Base-by-base conservation (phyloP, 768 basidiomycete genomes). In the Boletus tomentosulus region DNA sequence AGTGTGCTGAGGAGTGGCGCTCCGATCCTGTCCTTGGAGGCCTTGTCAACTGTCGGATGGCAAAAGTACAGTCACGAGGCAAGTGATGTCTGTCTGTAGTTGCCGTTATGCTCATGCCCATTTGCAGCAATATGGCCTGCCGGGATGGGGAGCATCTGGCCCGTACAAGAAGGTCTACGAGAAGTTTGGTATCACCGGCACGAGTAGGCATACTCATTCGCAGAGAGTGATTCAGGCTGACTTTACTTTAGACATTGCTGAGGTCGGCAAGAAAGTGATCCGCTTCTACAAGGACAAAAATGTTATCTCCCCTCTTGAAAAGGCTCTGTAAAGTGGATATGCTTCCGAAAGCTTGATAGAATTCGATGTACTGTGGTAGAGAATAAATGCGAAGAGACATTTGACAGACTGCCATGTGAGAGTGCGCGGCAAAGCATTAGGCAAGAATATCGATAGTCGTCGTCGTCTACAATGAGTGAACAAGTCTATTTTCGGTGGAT, bases 101-200 rank as follows among this genome's bases (percentile, higher is more conserved):
- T 1, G 13, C 12, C 19, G 16, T 38, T 5, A 37, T 48, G 13
- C 38, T 58, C n/a, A 56, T 19, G 25, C 38, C 24, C 27, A 34
- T 51, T 19, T 58, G 11, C 62, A 83, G 79, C 87, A 89, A 78
- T 89, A 76, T 56, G 89, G 89, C 64, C 69, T 90, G 54, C 62
- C 73, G 34, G 78, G 77, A 33, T 97, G 89, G 87, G 93, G 93
- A 67, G 84, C 90, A 15, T 95, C 92, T 19, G 93, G 88, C 50
- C 93, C 94, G 11, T 93, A 91, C 68, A 79, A 85, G 72, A 81
- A 93, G 75, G 87, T 95, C 12, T 97, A 97, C 69, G 88, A 89
- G 75, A 90, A 92, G 72, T 89, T 92, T 62, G 90, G 89, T 41
- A 81, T 93, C 66, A 92, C 91, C 35, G 86, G 84, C 13, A 67